These are phyloP conservation scores for Tricholoma sp. DNA, from an alignment of 768 basidiomycete genomes.

Conservation along the genomic window DNA sequence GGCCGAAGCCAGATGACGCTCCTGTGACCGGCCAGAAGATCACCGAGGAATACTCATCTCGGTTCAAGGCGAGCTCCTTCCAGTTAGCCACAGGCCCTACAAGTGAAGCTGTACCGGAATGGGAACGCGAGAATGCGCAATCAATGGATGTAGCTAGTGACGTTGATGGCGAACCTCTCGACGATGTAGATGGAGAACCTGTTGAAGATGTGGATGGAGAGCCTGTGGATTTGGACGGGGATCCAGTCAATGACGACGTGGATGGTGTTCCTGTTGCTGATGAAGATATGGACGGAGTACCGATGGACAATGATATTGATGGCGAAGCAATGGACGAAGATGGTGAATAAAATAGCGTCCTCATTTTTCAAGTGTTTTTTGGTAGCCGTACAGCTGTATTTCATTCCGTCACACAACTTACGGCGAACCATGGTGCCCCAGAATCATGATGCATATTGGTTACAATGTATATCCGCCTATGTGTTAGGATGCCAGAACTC, in stretches of 20 bases:
- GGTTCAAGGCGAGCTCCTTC: constrained; percentile 78
- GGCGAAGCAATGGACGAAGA: constrained; percentile 1
- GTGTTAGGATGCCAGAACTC: no score
- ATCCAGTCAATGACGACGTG: constrained; percentile 32
- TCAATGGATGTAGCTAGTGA: constrained; percentile 32
- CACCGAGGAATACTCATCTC: constrained; percentile 39
- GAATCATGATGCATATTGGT: neutral
- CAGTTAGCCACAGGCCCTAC: constrained; percentile 55
- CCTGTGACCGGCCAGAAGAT: constrained; percentile 19
- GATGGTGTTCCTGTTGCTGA: constrained; percentile 31
- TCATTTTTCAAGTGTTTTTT: no score
- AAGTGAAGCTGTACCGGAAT: constrained; percentile 13
- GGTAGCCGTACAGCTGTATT: neutral
- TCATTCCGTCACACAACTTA: neutral
- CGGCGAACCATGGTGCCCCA: neutral
- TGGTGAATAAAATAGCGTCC: neutral
- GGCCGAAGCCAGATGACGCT: constrained; percentile 23
- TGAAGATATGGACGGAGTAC: constrained; percentile 20
- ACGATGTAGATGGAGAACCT: constrained; percentile 45
- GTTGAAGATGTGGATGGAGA: constrained; percentile 23
- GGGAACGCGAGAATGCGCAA: constrained; percentile 20
- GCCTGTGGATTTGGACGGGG: constrained; percentile 35
- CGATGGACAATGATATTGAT: constrained; percentile 15
- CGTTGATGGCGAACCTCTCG: constrained; percentile 39
- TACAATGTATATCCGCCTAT: no score